phyloP scores from a whole-genome alignment of 768 basidiomycete genomes.

The Cystofilobasidium ferigula region DNA sequence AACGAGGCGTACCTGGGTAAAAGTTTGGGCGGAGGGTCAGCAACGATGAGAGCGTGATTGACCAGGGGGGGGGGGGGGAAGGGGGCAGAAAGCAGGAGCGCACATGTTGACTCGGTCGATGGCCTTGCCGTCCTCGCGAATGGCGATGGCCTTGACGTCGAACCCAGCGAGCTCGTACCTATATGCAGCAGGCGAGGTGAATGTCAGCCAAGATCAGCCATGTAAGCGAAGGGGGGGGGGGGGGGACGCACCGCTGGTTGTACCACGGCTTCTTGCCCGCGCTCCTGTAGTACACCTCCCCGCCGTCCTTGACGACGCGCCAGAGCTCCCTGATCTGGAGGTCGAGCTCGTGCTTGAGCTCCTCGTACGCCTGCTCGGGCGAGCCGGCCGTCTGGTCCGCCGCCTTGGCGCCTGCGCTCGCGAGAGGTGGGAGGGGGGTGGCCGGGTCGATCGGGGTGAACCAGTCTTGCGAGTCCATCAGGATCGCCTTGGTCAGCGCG shows the following conservation, averaged over 20 bases:
- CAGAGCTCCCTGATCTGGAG: conserved; percentile 50
- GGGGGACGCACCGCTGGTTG: conserved; percentile 41
- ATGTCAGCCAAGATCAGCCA: background rate
- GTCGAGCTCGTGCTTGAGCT: conserved; percentile 43
- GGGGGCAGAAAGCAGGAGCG: conserved; percentile 30
- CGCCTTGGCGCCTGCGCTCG: conserved; percentile 5
- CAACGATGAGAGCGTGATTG: background rate
- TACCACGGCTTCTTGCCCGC: conserved; percentile 60
- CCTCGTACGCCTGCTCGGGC: conserved; percentile 39
- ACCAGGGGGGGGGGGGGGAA: too few species aligned
- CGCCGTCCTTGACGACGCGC: conserved; percentile 50
- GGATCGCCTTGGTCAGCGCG: conserved; percentile 52
- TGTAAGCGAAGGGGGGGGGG: background rate
- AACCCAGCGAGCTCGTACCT: conserved; percentile 51
- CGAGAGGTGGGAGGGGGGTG: conserved; percentile 9
- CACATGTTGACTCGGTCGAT: conserved; percentile 65
- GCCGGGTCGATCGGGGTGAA: conserved; percentile 17
- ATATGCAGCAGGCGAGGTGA: background rate
- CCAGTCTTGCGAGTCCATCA: conserved; percentile 51
- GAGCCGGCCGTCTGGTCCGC: conserved; percentile 45
- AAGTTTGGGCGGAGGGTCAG: background rate
- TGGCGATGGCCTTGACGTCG: conserved; percentile 45
- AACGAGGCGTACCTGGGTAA: conserved; percentile 32
- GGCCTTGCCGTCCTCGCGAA: conserved; percentile 46
- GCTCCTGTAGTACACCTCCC: conserved; percentile 56